Base-by-base conservation (phyloP, 371 early-diverging fungal species). In the Neoconidiobolus thromboides region DNA sequence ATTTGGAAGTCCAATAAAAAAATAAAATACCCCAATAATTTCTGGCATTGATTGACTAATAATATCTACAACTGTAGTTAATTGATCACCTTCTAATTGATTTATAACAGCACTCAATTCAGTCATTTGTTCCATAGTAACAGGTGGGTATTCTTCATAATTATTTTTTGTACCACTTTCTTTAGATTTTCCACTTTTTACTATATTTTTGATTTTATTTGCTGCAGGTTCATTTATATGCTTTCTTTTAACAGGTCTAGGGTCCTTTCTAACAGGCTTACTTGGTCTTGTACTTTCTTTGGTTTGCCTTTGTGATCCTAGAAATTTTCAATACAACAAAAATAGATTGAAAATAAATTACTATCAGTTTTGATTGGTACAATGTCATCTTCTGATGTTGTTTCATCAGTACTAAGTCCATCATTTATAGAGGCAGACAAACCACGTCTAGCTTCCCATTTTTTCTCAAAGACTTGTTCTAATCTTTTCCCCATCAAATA, bases 101-200 rank as follows among this genome's bases (percentile, higher is more conserved):
- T 85, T 85, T 65, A 96, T 94, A 43, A 76, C 77, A 48, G 81
- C 82, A 65, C 85, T 85, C 12, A 96, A 76, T 58, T 89, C 89
- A 48, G 81, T 78, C 78, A 94, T 95, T 68, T 93, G 88, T 60
- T 89, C 88, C 64, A 85, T 82, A 0, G 91, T 86, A 47, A 96
- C 76, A 46, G 57, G 43, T 37, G 41, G 41, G 2, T 42, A 37
- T 46, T 43, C 57, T 3, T 14, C 49, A 14, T 49, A 49, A 4
- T 49, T 26, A 4, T 49, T 49, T 26, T 26, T 49, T 12, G 49
- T 14, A 3, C 4, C 4, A 4, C 26, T 49, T 10, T 4, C 4
- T 4, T 12, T 12, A 14, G 49, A 49, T 14, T 49, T 49, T 12
- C 26, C 10, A 26, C 49, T 49, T 14, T 14, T 49, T 14, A 14